Evolutionary conservation across 208 protist species (phyloP).

Genomic region (Trypanosoma caninum): DNA sequence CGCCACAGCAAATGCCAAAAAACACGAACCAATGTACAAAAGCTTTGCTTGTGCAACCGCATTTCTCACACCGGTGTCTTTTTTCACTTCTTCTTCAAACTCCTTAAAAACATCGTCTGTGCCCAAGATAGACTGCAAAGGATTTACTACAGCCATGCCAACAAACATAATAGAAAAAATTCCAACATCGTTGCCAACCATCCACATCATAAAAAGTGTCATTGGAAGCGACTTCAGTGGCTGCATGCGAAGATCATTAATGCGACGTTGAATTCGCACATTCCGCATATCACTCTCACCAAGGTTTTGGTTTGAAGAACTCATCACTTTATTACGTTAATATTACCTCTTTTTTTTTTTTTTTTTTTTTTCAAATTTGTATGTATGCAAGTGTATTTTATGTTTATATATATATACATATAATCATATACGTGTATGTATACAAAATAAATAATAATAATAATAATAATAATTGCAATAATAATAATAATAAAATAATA

Average conservation of each 20-base stretch:
- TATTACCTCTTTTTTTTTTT: not conserved
- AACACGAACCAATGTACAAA: constrained; percentile 78
- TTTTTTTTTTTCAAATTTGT: constrained; percentile 4
- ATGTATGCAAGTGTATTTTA: too few species aligned
- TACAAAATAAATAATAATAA: constrained; percentile 5
- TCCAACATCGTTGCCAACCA: constrained; percentile 85
- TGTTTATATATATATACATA: constrained; percentile 6
- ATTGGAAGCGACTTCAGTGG: constrained; percentile 83
- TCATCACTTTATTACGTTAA: constrained; percentile 11
- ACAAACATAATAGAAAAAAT: constrained; percentile 91
- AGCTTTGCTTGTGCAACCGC: constrained; percentile 56
- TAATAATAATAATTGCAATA: not conserved
- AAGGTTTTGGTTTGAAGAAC: constrained; percentile 14
- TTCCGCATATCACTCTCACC: constrained; percentile 56
- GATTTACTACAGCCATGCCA: constrained; percentile 80
- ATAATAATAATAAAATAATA: constrained; percentile 1
- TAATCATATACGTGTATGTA: not conserved
- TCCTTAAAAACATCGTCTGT: constrained; percentile 46
- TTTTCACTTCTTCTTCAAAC: constrained; percentile 65
- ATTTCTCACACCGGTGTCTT: constrained; percentile 47
- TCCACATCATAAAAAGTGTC: constrained; percentile 86
- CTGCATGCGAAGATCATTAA: constrained; percentile 71
- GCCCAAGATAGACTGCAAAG: constrained; percentile 57
- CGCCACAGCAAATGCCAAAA: constrained; percentile 63
- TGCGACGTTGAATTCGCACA: constrained; percentile 40